Percentiles rank a stretch among this genome's conserved stretches.
These are phyloP conservation scores for Salix suchowensis DNA, from an alignment of 345 rosid species.

Conservation along the genomic window DNA sequence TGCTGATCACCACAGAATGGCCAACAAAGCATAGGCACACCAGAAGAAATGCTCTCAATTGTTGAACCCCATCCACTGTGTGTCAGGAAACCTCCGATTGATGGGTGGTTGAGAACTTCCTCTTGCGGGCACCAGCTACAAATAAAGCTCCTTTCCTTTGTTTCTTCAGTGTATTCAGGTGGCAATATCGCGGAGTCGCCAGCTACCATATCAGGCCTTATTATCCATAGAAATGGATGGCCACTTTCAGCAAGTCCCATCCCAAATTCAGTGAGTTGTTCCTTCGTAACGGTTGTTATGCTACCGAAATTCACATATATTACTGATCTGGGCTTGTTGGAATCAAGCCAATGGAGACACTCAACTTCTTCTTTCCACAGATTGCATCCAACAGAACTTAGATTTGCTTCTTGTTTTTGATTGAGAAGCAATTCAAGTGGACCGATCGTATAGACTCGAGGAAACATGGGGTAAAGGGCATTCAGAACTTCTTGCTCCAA, in stretches of 20 bases:
- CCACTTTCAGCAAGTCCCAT: neutral
- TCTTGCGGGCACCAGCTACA: neutral
- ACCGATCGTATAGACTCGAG: neutral
- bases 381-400: neutral
- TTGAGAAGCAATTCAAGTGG: neutral
- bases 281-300: neutral
- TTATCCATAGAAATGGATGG: neutral
- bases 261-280: neutral
- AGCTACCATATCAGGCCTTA: neutral
- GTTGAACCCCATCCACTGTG: neutral
- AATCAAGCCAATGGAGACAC: constrained; percentile 1
- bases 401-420: neutral
- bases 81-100: neutral
- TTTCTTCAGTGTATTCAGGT: neutral
- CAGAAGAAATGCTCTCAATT: neutral
- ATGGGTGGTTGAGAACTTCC: neutral
- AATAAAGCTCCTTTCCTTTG: neutral
- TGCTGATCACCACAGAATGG: neutral
- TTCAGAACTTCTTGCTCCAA: neutral
- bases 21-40: constrained; percentile 2
- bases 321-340: neutral
- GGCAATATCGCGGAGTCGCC: neutral
- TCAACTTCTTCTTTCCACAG: neutral
- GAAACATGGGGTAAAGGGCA: neutral
- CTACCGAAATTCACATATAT: neutral